Evolutionary conservation across 2,329 filamentous ascomycete species (phyloP).

Genomic region (Zymoseptoria crescenta): DNA sequence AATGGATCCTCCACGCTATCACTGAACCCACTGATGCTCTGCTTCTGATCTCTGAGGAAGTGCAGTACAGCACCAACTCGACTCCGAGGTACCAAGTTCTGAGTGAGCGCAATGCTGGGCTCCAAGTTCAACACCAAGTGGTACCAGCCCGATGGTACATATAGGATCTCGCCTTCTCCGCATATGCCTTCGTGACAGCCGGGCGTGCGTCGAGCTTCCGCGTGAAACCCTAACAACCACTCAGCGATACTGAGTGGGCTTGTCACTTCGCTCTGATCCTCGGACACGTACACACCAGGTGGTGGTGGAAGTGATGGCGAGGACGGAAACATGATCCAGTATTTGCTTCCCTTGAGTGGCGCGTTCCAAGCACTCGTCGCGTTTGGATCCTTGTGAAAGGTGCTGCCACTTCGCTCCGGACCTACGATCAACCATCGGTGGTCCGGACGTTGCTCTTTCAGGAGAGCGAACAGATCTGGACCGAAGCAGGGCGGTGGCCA

Average conservation of each 20-base stretch:
- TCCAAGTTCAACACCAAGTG: slow-evolving; percentile 89
- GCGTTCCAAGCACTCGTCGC: slow-evolving; percentile 85
- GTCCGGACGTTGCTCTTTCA: slow-evolving; percentile 72
- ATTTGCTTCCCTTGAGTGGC: slow-evolving; percentile 80
- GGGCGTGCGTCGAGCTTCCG: slow-evolving; percentile 64
- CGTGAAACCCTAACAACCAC: slow-evolving; percentile 86
- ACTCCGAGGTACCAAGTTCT: slow-evolving; percentile 81
- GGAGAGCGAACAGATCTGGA: slow-evolving; percentile 71
- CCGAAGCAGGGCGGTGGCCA: slow-evolving; percentile 80
- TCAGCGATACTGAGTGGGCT: slow-evolving; percentile 93
- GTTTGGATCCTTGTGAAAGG: slow-evolving; percentile 75
- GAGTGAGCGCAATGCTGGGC: slow-evolving; percentile 77
- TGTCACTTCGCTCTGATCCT: slow-evolving; percentile 87
- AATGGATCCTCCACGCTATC: slow-evolving; percentile 65
- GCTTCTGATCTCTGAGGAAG: slow-evolving; percentile 72
- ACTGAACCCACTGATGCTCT: slow-evolving; percentile 81
- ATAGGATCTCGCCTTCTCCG: slow-evolving; percentile 72
- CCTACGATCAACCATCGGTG: slow-evolving; percentile 90
- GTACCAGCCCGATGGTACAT: slow-evolving; percentile 95
- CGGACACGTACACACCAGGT: slow-evolving; percentile 82
- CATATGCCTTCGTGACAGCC: slow-evolving; percentile 85
- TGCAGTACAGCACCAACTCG: slow-evolving; percentile 67
- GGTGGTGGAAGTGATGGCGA: slow-evolving; percentile 55
- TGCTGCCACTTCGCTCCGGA: slow-evolving; percentile 78
- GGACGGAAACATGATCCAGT: slow-evolving; percentile 97